Conservation (phyloP, 495 filamentous ascomycete species). For the Penicillium bovifimosum region DNA sequence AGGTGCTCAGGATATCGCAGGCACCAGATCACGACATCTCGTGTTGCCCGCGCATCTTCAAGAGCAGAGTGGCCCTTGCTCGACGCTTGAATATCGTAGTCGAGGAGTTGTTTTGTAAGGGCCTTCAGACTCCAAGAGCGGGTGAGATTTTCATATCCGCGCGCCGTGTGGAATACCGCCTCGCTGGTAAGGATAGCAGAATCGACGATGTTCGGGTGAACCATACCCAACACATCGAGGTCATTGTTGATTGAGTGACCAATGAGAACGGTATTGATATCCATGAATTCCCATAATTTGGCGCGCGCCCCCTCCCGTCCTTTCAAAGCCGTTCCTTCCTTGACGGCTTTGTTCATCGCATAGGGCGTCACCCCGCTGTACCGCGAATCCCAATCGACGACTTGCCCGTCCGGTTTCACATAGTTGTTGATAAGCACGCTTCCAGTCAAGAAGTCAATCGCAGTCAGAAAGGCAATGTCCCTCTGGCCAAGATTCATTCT, state of each 20-base stretch:
- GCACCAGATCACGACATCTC: slow-evolving; percentile 38
- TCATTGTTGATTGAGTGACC: slow-evolving; percentile 43
- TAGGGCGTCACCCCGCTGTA: slow-evolving; percentile 32
- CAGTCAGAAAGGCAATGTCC: slow-evolving; percentile 26
- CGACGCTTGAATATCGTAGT: slow-evolving; percentile 27
- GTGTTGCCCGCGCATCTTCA: slow-evolving; percentile 37
- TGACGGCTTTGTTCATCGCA: slow-evolving; percentile 27
- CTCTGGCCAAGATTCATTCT: slow-evolving; percentile 1
- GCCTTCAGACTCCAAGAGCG: slow-evolving; percentile 29
- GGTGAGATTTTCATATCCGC: neutral
- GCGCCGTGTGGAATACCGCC: slow-evolving; percentile 12
- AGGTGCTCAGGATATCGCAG: slow-evolving; percentile 21
- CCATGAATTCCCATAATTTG: slow-evolving; percentile 34
- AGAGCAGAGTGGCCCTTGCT: slow-evolving; percentile 33
- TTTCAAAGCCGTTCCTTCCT: slow-evolving; percentile 26
- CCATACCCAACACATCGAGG: slow-evolving; percentile 38
- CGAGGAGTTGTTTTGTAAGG: slow-evolving; percentile 24
- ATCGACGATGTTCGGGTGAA: slow-evolving; percentile 40
- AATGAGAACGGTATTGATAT: slow-evolving; percentile 40
- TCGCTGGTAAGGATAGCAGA: slow-evolving; percentile 24
- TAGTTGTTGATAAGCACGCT: slow-evolving; percentile 40
- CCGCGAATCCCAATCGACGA: slow-evolving; percentile 32
- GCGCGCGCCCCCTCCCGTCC: slow-evolving; percentile 38
- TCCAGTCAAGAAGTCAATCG: slow-evolving; percentile 45
- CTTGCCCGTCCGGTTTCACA: slow-evolving; percentile 28